Evolutionary conservation across 73 alveolate species (phyloP).

Genomic region (Durusdinium trenchii): DNA sequence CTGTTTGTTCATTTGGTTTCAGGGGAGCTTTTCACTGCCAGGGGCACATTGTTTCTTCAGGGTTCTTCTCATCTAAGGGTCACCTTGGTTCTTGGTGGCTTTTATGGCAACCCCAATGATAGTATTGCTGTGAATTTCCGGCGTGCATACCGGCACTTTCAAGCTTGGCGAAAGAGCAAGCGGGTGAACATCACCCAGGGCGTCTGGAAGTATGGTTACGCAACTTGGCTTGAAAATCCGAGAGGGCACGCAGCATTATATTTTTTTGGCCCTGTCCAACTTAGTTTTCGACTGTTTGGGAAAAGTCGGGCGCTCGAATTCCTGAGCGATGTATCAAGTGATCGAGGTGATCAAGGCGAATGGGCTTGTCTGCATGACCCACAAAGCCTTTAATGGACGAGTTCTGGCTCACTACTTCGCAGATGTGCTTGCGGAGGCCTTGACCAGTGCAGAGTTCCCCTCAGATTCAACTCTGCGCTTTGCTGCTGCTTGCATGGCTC

Average conservation of each 20-base stretch:
- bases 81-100: not conserved
- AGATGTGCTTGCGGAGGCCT: not conserved
- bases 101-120: conserved; percentile 1
- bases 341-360: not conserved
- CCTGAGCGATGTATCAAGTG: not conserved
- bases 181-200: not conserved
- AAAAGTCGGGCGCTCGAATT: not conserved
- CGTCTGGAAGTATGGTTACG: not conserved
- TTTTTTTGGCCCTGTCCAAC: too few relatives aligned
- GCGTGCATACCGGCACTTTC: conserved; percentile 10
- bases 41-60: not conserved
- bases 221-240: not conserved
- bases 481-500: too few relatives aligned
- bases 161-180: not conserved
- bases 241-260: too few relatives aligned
- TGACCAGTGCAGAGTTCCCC: not conserved
- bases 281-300: too few relatives aligned
- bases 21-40: not conserved
- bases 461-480: not conserved
- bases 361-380: not conserved
- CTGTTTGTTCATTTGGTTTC: not conserved
- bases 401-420: conserved; percentile 31
- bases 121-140: not conserved
- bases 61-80: not conserved
- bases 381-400: conserved; percentile 63